These are phyloP conservation scores for Buxus sempervirens DNA, from an alignment of 164 flowering plant species.

Conservation along the genomic window DNA sequence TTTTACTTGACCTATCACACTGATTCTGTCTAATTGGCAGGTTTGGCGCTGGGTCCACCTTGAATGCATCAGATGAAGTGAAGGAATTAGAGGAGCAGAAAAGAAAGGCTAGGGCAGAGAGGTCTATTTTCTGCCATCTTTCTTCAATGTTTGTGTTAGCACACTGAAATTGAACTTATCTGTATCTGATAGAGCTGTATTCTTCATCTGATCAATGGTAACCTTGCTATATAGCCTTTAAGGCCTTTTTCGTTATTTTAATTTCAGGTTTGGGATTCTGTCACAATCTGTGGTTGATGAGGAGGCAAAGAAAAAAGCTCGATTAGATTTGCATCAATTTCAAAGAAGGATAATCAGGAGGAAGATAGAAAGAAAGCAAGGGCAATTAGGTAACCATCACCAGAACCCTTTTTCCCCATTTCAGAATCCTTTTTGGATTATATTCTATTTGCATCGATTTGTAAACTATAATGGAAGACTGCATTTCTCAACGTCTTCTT, in stretches of 20 bases:
- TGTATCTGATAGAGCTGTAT: not conserved
- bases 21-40: conserved; percentile 26
- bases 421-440: not conserved
- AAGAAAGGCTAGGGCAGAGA: conserved; percentile 94
- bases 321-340: conserved; percentile 61
- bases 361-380: conserved; percentile 91
- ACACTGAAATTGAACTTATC: not conserved
- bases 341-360: conserved; percentile 55
- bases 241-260: conserved; percentile 8
- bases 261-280: conserved; percentile 67
- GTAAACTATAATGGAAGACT: not conserved
- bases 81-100: conserved; percentile 70
- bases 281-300: conserved; percentile 43
- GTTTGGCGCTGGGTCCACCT: conserved; percentile 60
- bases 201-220: conserved; percentile 9
- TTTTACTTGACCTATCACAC: not conserved
- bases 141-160: not conserved
- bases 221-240: conserved; percentile 10
- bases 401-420: not conserved
- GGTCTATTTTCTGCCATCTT: conserved; percentile 36
- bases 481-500: not conserved
- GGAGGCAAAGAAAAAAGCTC: conserved; percentile 88
- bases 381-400: conserved; percentile 56
- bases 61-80: conserved; percentile 33
- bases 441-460: not conserved